A percentile compares a stretch with the other conserved stretches of the same genome.
These are phyloP conservation scores for Leishmania mexicana DNA, from an alignment of 208 protist genomes.

Conservation along the genomic window DNA sequence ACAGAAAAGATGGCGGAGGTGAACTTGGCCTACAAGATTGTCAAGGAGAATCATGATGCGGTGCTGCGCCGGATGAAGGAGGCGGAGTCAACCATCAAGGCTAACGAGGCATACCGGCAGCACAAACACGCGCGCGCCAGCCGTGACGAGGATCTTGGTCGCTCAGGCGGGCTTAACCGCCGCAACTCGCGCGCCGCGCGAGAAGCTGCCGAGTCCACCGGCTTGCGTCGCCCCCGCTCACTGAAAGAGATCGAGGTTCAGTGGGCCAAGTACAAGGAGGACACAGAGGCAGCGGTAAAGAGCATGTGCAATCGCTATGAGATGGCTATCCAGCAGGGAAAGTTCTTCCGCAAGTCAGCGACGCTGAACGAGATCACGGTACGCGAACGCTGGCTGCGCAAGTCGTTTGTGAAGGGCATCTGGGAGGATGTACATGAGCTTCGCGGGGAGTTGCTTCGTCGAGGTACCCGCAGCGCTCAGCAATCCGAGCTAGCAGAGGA, in stretches of 20 bases:
- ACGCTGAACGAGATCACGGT: conserved; percentile 87
- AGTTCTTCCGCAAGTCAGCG: conserved; percentile 85
- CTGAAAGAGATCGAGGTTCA: conserved; percentile 77
- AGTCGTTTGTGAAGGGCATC: conserved; percentile 83
- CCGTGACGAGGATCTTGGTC: conserved; percentile 79
- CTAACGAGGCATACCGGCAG: conserved; percentile 61
- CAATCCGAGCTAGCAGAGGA: conserved; percentile 89
- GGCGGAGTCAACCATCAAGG: conserved; percentile 57
- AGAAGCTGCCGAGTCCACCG: conserved; percentile 23
- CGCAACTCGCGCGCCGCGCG: conserved; percentile 53
- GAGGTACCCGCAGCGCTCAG: conserved; percentile 85
- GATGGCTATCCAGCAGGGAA: conserved; percentile 80
- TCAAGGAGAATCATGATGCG: conserved; percentile 84
- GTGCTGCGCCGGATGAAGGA: conserved; percentile 70
- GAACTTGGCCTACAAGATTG: conserved; percentile 89
- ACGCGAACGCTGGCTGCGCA: conserved; percentile 87
- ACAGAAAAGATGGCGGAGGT: conserved; percentile 92
- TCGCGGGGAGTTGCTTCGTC: conserved; percentile 84
- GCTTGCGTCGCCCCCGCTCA: conserved; percentile 41
- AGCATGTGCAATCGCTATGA: conserved; percentile 92
- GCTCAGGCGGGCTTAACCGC: conserved; percentile 76
- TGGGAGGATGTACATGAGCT: conserved; percentile 93
- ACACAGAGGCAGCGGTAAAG: conserved; percentile 72
- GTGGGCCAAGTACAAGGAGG: conserved; percentile 68
- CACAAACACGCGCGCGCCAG: conserved; percentile 62